Evolutionary conservation across 2,329 filamentous ascomycete species (phyloP), one percentile per base, ranked within the genome.

Genomic region (Penicillium thymicola): DNA sequence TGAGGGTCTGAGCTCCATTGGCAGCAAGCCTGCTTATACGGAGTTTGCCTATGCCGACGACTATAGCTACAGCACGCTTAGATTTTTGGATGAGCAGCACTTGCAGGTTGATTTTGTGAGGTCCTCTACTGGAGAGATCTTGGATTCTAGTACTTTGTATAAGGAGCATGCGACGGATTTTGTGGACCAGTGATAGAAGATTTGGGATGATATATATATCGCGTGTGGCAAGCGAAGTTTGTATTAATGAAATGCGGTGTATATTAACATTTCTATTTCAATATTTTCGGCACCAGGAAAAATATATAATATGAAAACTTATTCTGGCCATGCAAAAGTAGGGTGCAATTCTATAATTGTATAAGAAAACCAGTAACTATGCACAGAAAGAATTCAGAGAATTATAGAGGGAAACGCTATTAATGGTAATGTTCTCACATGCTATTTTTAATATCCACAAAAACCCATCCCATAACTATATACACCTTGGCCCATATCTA

Each of bases 51-150:
- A 72, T 44, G 68, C 58, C 1, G 63, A 68, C 48, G 80, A 82
- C 54, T 85, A 82, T 52, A 79, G 76, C 62, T 85, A 82, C 61
- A 79, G 77, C 3, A 77, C 74, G 2, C 60, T 85, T 7, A 74
- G 71, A 3, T 78, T 85, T 28, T 44, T 76, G 51, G 77, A 82
- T 63, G 65, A 61, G 50, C 72, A 78, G 4, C 67, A 79, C 27
- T 57, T 85, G 59, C 71, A 76, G 62, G 74, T 85, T 4, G 75
- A 82, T 11, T 85, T 85, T 60, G 72, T 81, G 36, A 69, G 72
- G 3, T 82, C 79, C 0, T 65, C 73, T 1, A 83, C 78, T 0
- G 82, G 81, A 1, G 72, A 75, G 48, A 58, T 81, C 7, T 59
- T 83, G 55, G 81, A 84, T 64, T 70, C 73, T 9, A 78, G 78